phyloP scores from a whole-genome alignment of 345 rosid genomes.

The Eucalyptus coolabah region DNA sequence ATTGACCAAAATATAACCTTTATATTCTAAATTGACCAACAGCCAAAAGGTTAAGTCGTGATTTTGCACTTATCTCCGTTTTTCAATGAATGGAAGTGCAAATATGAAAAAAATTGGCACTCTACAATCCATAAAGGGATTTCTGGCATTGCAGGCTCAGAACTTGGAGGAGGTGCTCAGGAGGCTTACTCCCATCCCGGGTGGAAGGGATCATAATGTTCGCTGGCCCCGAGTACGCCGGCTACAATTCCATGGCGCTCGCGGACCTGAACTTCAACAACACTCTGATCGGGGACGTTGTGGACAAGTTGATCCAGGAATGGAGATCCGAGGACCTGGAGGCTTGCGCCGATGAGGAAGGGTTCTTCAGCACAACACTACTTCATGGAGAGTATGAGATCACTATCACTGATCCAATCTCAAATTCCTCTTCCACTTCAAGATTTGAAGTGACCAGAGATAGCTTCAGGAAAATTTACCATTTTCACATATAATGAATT shows the following conservation, averaged over 20 bases:
- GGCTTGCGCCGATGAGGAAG: conserved; percentile 1
- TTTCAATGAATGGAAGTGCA: neutral
- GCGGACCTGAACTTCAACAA: conserved; percentile 32
- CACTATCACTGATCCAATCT: conserved; percentile 17
- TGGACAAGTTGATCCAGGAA: conserved; percentile 46
- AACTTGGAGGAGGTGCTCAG: conserved; percentile 50
- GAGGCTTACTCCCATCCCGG: conserved; percentile 64
- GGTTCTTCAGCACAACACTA: conserved; percentile 15
- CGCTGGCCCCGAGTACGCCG: conserved; percentile 48
- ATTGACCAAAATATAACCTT: neutral
- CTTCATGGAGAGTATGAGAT: conserved; percentile 46
- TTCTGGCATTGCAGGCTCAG: neutral
- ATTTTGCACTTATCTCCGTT: neutral
- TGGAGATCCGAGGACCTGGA: conserved; percentile 17
- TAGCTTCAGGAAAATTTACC: neutral
- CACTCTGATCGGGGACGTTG: conserved; percentile 43
- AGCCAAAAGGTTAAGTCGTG: neutral
- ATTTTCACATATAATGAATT: neutral
- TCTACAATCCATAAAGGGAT: neutral
- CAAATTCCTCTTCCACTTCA: conserved; percentile 5
- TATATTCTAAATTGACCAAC: neutral
- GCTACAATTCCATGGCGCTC: conserved; percentile 27
- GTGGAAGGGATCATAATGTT: conserved; percentile 60
- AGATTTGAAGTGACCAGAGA: conserved; percentile 17
- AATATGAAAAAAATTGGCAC: neutral